Base-by-base conservation (phyloP, 2,329 filamentous ascomycete species). In the Ceratocystis albifundus region DNA sequence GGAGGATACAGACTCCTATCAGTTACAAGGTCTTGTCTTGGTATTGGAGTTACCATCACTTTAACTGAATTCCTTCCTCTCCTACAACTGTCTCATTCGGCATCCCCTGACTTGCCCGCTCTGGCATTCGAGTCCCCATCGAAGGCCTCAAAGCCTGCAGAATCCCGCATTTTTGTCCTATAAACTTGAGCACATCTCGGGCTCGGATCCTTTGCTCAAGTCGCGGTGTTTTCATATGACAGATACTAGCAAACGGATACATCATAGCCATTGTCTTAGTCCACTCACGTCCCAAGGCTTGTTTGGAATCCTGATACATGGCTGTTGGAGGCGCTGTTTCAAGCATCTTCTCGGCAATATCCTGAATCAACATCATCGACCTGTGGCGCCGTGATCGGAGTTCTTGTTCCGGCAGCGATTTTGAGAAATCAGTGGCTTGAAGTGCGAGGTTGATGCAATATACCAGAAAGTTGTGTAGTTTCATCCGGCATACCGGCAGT, bases 51-150 rank as follows among this genome's bases (percentile, higher is more conserved):
- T 22, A 20, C 22, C 28, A 7, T 28, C 28, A 57, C 7, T 10
- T 30, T 7, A 57, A 17, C 10, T 28, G 55, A 20, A 1, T 79
- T 15, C 61, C 65, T 5, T 64, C 41, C 20, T 55, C 30, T 12
- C 62, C 66, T 36, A 61, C 66, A 28, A 64, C 30, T 17, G 50
- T 41, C 15, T 65, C 62, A 17, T 62, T 22, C 1, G 62, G 36
- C 44, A 64, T 62, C 22, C 46, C 66, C 32, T 25, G 32, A 10
- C 44, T 65, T 12, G 66, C 66, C 48, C 41, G 62, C 12, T 45
- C 63, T n/a, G 62, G 59, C 61, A 68, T 65, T 46, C 8, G 55
- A 20, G 61, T 66, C 44, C 41, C 44, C 64, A 68, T 68, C n/a
- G 59, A 48, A 2, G 64, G 64, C 28, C 44, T 53, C 50, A 68